Conservation (phyloP, 225 moss, liverwort and hornwort genomes). For the Asterella californica region DNA sequence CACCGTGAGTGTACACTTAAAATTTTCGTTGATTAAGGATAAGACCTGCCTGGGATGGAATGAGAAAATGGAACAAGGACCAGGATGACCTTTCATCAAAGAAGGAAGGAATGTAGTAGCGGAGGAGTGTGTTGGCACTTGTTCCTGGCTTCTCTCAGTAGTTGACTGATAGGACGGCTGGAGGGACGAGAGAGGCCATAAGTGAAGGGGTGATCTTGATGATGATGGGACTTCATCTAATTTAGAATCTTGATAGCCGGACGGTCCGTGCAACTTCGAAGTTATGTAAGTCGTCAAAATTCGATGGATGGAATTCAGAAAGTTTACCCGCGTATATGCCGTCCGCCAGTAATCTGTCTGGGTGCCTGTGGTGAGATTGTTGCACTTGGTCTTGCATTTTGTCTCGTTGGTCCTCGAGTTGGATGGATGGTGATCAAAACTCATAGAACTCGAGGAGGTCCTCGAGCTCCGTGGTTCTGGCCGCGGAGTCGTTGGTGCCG, state of each 20-base stretch:
- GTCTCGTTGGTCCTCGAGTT: neutral
- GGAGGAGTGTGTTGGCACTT: neutral
- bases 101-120: neutral
- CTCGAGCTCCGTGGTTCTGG: constrained; percentile 31
- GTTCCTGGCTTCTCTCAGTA: neutral
- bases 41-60: neutral
- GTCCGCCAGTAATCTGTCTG: neutral
- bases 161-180: neutral
- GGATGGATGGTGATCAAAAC: neutral
- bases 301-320: constrained; percentile 4
- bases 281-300: neutral
- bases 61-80: neutral
- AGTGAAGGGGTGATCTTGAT: neutral
- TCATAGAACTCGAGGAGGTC: constrained; percentile 36
- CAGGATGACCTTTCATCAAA: neutral
- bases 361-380: neutral
- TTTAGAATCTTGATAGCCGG: constrained; percentile 4
- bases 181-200: neutral
- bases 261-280: neutral
- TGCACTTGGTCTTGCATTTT: neutral
- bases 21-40: too few relatives aligned
- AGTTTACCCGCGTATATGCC: neutral
- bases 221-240: constrained; percentile 10
- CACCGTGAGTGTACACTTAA: neutral
- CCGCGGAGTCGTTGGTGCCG: constrained; percentile 46